Evolutionary conservation across 1,139 yeast species (phyloP).

Genomic region (Entelexis sorbosivorans): DNA sequence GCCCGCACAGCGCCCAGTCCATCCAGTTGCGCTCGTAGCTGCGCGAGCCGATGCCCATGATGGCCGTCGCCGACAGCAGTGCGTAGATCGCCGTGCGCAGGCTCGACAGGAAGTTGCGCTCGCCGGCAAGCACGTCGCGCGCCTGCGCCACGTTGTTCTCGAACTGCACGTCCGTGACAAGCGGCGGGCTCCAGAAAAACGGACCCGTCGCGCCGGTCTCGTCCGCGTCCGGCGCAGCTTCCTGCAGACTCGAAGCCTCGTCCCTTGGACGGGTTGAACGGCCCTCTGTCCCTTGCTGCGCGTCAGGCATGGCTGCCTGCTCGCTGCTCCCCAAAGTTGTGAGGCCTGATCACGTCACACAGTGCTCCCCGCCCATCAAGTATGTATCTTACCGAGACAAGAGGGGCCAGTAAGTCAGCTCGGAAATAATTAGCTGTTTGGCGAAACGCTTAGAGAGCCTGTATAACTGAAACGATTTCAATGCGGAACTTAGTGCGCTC

Average conservation of each 20-base stretch:
- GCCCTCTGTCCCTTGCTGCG: too few species aligned
- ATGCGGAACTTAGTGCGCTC: too few species aligned
- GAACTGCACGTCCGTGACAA: constrained; percentile 22
- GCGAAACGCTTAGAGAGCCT: too few species aligned
- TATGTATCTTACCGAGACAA: too few species aligned
- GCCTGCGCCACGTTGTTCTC: constrained; percentile 31
- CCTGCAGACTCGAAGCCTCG: too few species aligned
- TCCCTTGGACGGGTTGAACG: too few species aligned
- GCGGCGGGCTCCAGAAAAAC: constrained; percentile 23
- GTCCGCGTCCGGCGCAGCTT: too few species aligned
- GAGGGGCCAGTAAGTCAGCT: too few species aligned
- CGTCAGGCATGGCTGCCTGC: too few species aligned
- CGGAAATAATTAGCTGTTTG: too few species aligned
- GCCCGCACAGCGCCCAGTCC: constrained; percentile 16
- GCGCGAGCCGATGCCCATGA: constrained; percentile 15
- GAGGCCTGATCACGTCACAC: neutral
- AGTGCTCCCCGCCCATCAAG: neutral
- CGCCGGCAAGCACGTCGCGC: constrained; percentile 30
- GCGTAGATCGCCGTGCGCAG: constrained; percentile 25
- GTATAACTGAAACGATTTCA: too few species aligned
- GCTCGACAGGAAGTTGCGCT: constrained; percentile 30
- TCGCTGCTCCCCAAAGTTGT: neutral
- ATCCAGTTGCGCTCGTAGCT: constrained; percentile 2
- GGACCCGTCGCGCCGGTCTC: neutral
- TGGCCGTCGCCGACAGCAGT: constrained; percentile 27